Conservation (phyloP, 148 eudicot species). For the Spergularia marina region DNA sequence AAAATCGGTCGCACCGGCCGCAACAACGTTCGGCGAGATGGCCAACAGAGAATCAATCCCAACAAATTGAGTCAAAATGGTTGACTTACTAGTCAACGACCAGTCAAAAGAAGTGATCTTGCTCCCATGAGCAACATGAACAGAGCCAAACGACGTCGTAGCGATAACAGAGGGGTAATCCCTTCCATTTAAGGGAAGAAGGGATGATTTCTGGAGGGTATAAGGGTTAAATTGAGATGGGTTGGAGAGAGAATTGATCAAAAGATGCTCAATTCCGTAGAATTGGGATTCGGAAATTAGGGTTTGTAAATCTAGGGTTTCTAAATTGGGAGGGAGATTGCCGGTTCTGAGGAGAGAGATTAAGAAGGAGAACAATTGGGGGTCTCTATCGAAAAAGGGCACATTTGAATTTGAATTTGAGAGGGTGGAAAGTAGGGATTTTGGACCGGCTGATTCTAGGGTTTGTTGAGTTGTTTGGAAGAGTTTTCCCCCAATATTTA, state of each 20-base stretch:
- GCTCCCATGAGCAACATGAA: conserved; percentile 81
- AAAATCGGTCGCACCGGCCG: conserved; percentile 94
- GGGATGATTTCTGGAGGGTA: conserved; percentile 52
- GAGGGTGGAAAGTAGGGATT: conserved; percentile 55
- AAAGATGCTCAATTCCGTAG: conserved; percentile 62
- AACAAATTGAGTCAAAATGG: conserved; percentile 65
- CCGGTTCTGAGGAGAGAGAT: conserved; percentile 81
- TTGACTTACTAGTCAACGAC: conserved; percentile 68
- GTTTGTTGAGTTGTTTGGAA: conserved; percentile 87
- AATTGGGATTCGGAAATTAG: conserved; percentile 63
- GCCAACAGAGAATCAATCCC: conserved; percentile 75
- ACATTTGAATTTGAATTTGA: conserved; percentile 26
- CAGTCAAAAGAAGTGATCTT: conserved; percentile 90
- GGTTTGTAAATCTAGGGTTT: conserved; percentile 49
- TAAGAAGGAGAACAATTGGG: conserved; percentile 66
- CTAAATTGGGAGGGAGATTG: conserved; percentile 59
- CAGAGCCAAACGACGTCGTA: conserved; percentile 53
- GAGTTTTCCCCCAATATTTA: conserved; percentile 83
- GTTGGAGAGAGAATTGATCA: conserved; percentile 54
- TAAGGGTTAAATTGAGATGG: conserved; percentile 75
- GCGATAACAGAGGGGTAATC: conserved; percentile 69
- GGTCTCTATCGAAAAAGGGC: conserved; percentile 89
- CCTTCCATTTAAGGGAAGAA: conserved; percentile 66
- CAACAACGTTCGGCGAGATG: conserved; percentile 42
- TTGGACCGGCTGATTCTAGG: conserved; percentile 60